Percentiles rank a stretch among this genome's conserved stretches.
phyloP scores from a whole-genome alignment of 176 grass and related monocot species.

The Eragrostis nindensis region DNA sequence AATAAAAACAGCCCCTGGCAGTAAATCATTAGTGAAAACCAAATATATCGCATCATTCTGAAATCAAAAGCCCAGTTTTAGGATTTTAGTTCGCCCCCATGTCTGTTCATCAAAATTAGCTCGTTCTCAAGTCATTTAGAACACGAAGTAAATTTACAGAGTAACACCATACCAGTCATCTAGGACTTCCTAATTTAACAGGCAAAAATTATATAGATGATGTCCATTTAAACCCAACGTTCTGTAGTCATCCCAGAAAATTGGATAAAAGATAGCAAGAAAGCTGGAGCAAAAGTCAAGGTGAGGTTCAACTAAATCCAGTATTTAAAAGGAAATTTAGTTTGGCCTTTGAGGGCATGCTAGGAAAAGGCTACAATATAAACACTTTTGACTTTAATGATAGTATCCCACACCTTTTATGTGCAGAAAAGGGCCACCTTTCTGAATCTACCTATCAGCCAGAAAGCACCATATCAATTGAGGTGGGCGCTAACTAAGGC shows the following conservation, averaged over 20 bases:
- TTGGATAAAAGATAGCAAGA: constrained; percentile 12
- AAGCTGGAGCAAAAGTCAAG: background rate
- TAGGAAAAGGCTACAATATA: background rate
- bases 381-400: constrained; percentile 1
- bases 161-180: background rate
- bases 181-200: background rate
- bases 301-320: background rate
- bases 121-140: background rate
- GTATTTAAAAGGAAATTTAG: background rate
- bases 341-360: constrained; percentile 13
- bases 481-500: background rate
- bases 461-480: constrained; percentile 13
- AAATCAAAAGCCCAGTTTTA: constrained; percentile 14
- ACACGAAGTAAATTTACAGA: background rate
- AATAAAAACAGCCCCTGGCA: constrained; percentile 94
- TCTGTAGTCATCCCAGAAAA: background rate
- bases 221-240: background rate
- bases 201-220: background rate
- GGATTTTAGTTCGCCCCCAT: constrained; percentile 11
- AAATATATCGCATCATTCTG: constrained; percentile 59
- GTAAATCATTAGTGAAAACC: constrained; percentile 98
- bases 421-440: background rate
- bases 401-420: background rate
- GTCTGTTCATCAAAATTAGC: background rate
- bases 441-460: background rate